A percentile compares a stretch with the other conserved stretches of the same genome.
Evolutionary conservation across 306 rosid species (phyloP).

Genomic region (Cucurbita argyrosperma): DNA sequence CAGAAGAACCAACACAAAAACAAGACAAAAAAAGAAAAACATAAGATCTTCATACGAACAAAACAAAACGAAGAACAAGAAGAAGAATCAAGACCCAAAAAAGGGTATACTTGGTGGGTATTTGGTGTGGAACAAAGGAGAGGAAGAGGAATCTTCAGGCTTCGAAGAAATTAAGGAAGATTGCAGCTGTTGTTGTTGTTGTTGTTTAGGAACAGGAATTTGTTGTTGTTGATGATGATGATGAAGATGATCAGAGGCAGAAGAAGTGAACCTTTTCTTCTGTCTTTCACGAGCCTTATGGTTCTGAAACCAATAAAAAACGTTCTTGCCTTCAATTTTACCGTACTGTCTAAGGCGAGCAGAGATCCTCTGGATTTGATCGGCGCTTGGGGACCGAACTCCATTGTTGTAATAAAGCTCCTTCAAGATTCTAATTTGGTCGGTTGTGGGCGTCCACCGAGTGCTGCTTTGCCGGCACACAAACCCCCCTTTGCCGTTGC

Average conservation of each 20-base stretch:
- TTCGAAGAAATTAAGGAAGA: constrained; percentile 10
- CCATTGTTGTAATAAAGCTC: constrained; percentile 95
- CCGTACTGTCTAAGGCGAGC: constrained; percentile 84
- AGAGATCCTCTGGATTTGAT: constrained; percentile 95
- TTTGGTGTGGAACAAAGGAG: constrained; percentile 17
- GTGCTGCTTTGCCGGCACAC: constrained; percentile 40
- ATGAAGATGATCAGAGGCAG: background rate
- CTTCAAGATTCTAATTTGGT: constrained; percentile 82
- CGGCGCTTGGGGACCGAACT: constrained; percentile 77
- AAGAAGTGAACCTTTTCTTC: constrained; percentile 66
- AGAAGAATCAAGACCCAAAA: background rate
- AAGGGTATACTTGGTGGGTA: constrained; percentile 15
- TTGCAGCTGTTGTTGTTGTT: background rate
- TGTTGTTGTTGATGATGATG: background rate
- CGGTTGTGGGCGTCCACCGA: constrained; percentile 86
- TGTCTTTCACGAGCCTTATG: constrained; percentile 98
- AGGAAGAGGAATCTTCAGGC: constrained; percentile 17
- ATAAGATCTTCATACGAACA: background rate
- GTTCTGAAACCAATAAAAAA: constrained; percentile 91
- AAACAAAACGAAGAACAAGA: background rate
- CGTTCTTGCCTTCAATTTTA: constrained; percentile 92
- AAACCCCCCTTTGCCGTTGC: constrained; percentile 27
- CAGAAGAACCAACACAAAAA: background rate
- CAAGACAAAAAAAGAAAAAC: background rate
- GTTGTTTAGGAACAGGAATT: background rate